These are phyloP conservation scores for Rhodotorula paludigena DNA, from an alignment of 768 basidiomycete genomes.

Conservation along the genomic window DNA sequence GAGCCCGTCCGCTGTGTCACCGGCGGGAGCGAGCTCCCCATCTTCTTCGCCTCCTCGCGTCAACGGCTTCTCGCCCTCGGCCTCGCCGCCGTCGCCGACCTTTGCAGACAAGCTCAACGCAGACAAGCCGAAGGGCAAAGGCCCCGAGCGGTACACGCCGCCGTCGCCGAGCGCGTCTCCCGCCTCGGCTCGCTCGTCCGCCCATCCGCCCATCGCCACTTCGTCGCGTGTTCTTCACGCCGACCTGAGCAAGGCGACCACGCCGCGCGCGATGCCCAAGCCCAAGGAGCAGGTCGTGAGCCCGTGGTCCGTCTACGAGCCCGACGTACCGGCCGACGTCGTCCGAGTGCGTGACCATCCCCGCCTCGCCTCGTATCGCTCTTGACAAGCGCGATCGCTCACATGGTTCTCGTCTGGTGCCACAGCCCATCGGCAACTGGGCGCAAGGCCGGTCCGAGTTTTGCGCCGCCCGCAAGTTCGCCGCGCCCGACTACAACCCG, in stretches of 20 bases:
- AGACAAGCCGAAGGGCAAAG: too few species aligned
- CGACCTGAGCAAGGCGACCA: background rate
- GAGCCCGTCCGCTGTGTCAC: too few species aligned
- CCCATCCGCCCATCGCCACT: background rate
- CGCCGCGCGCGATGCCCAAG: background rate
- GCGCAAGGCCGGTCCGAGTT: slow-evolving; percentile 12
- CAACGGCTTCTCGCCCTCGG: too few species aligned
- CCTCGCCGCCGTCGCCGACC: too few species aligned
- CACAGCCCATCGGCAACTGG: slow-evolving; percentile 1
- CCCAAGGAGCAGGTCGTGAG: background rate
- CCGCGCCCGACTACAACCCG: background rate
- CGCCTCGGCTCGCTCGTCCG: background rate
- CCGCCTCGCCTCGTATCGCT: too few species aligned
- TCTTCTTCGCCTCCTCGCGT: too few species aligned
- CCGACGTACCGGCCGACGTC: background rate
- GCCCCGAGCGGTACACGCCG: too few species aligned
- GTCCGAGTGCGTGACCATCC: background rate
- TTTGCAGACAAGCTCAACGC: too few species aligned
- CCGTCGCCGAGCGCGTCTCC: background rate
- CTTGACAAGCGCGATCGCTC: background rate
- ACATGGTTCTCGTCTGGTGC: background rate
- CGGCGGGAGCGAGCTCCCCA: too few species aligned
- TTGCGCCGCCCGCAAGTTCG: background rate
- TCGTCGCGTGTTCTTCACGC: background rate
- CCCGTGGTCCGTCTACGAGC: background rate